These are phyloP conservation scores for Sordaria brevicollis DNA, from an alignment of 495 filamentous ascomycete genomes.

Conservation along the genomic window DNA sequence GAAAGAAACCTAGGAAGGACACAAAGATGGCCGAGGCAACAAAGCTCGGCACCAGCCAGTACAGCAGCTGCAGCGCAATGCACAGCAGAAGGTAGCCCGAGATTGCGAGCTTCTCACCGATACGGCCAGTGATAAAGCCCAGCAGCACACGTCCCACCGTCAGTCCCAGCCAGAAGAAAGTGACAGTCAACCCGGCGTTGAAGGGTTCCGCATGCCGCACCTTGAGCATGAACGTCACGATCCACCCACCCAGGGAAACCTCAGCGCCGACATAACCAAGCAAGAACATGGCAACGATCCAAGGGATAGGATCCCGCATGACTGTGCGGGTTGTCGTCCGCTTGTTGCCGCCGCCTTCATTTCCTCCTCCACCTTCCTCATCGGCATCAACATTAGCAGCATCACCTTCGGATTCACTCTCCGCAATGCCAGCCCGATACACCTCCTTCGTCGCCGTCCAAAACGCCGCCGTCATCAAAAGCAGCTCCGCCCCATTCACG, in stretches of 20 bases:
- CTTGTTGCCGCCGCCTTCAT: not conserved
- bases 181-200: constrained; percentile 65
- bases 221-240: constrained; percentile 74
- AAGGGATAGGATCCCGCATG: constrained; percentile 44
- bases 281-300: constrained; percentile 67
- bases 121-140: constrained; percentile 52
- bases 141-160: constrained; percentile 65
- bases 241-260: constrained; percentile 79
- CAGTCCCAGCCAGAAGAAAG: constrained; percentile 79
- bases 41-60: constrained; percentile 75
- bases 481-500: constrained; percentile 50
- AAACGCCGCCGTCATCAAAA: constrained; percentile 47
- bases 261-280: constrained; percentile 78
- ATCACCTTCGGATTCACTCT: not conserved
- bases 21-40: constrained; percentile 65
- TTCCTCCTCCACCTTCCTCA: constrained; percentile 18
- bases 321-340: constrained; percentile 27
- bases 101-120: constrained; percentile 64
- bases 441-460: constrained; percentile 53
- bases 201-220: constrained; percentile 62
- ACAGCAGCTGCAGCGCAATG: constrained; percentile 61
- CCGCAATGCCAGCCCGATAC: constrained; percentile 36
- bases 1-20: constrained; percentile 62
- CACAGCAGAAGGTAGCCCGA: constrained; percentile 50
- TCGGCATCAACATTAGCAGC: not conserved